Conservation (phyloP, 2,329 filamentous ascomycete species). For the Cercospora zeae-maydis region DNA sequence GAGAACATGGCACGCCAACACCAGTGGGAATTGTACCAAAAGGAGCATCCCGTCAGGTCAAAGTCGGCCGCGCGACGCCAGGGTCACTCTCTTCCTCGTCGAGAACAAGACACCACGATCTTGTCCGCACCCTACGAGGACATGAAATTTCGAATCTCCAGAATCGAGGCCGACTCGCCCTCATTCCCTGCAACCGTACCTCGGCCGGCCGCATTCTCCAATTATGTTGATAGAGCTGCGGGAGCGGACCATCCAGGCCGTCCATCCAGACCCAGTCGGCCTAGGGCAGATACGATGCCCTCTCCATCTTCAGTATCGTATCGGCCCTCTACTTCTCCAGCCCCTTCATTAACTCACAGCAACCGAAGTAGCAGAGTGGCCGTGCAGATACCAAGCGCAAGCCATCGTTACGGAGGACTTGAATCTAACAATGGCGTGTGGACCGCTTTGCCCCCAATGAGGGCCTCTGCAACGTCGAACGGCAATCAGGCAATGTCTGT, state of each 20-base stretch:
- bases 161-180: neutral
- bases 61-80: neutral
- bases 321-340: neutral
- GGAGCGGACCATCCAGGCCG: neutral
- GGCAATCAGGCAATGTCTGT: neutral
- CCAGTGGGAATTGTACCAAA: neutral
- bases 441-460: neutral
- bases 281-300: neutral
- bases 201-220: neutral
- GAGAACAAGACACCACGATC: neutral
- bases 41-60: neutral
- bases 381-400: neutral
- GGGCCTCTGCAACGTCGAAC: neutral
- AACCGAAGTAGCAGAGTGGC: neutral
- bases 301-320: too few relatives aligned
- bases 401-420: neutral
- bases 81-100: neutral
- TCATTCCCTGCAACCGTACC: neutral
- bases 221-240: neutral
- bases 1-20: neutral
- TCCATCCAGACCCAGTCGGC: neutral
- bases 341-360: neutral
- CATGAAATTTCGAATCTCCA: conserved; percentile 6
- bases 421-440: neutral
- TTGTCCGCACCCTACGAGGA: neutral